These are phyloP conservation scores for Irpex sp. DNA, from an alignment of 1,284 basidiomycete genomes.

Conservation along the genomic window DNA sequence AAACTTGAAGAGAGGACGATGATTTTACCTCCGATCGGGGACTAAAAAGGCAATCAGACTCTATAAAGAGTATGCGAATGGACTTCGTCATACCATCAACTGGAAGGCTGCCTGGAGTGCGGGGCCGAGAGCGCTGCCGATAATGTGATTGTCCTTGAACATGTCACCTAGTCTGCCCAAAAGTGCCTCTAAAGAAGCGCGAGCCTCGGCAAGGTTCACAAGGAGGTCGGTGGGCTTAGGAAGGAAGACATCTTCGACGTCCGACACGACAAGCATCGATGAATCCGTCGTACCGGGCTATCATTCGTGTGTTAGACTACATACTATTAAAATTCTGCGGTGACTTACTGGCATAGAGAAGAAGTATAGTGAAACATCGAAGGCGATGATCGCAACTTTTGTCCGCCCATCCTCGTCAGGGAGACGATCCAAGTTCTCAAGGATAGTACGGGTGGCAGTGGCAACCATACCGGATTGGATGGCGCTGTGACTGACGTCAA, in stretches of 20 bases:
- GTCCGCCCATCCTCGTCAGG: conserved; percentile 94
- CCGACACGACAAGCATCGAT: conserved; percentile 95
- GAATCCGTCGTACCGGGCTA: conserved; percentile 83
- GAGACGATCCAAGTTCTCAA: conserved; percentile 93
- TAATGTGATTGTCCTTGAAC: conserved; percentile 91
- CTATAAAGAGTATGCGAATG: neutral
- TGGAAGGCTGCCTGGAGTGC: conserved; percentile 96
- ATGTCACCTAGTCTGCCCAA: conserved; percentile 88
- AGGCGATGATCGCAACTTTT: conserved; percentile 91
- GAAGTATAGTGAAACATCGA: conserved; percentile 93
- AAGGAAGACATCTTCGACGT: conserved; percentile 95
- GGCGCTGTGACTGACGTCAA: conserved; percentile 93
- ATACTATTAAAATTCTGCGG: neutral
- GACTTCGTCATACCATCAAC: conserved; percentile 64
- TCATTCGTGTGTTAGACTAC: conserved; percentile 2
- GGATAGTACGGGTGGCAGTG: conserved; percentile 92
- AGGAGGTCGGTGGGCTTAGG: conserved; percentile 96
- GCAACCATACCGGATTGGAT: conserved; percentile 97
- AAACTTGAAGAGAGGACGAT: conserved; percentile 86
- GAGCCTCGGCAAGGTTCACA: conserved; percentile 88
- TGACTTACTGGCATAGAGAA: conserved; percentile 80
- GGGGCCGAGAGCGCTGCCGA: conserved; percentile 95
- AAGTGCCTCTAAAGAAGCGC: conserved; percentile 79
- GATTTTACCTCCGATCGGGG: conserved; percentile 95
- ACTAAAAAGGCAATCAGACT: conserved; percentile 32